Conservation (phyloP, 225 moss, liverwort and hornwort species). For the Polytrichum commune region DNA sequence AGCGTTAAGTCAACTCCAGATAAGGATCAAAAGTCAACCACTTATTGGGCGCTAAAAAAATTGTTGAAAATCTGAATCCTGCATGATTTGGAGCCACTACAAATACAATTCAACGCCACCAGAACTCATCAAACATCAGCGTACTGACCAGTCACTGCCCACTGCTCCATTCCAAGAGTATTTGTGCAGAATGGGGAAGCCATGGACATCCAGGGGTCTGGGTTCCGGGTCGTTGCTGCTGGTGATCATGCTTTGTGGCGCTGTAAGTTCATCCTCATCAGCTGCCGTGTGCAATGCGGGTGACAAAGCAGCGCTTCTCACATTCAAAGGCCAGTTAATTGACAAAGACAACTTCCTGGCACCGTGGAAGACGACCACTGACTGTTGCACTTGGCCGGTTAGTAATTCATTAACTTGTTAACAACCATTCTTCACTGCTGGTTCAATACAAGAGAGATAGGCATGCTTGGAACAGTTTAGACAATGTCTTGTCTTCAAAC, state of each 20-base stretch:
- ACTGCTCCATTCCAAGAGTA: too few relatives aligned
- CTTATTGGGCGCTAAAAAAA: too few relatives aligned
- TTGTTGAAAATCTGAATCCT: too few relatives aligned
- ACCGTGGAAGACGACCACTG: conserved; percentile 16
- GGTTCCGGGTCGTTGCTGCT: conserved; percentile 1
- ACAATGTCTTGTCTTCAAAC: not conserved
- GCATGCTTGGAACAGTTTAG: not conserved
- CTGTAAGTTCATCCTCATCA: not conserved
- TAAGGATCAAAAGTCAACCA: too few relatives aligned
- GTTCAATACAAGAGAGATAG: not conserved
- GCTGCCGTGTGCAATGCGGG: conserved; percentile 16
- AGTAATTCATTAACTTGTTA: not conserved
- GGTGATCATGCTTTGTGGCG: conserved; percentile 4
- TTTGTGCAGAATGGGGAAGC: too few relatives aligned
- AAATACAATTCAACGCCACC: too few relatives aligned
- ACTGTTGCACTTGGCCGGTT: conserved; percentile 36
- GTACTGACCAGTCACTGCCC: too few relatives aligned
- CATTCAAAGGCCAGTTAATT: conserved; percentile 22
- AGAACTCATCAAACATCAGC: too few relatives aligned
- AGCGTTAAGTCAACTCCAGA: too few relatives aligned
- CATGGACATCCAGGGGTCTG: too few relatives aligned
- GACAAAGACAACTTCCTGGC: conserved; percentile 20
- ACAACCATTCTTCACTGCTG: not conserved
- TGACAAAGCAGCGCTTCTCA: conserved; percentile 27
- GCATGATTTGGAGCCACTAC: too few relatives aligned